Base-by-base conservation (phyloP, 768 basidiomycete species). In the Postia placenta region DNA sequence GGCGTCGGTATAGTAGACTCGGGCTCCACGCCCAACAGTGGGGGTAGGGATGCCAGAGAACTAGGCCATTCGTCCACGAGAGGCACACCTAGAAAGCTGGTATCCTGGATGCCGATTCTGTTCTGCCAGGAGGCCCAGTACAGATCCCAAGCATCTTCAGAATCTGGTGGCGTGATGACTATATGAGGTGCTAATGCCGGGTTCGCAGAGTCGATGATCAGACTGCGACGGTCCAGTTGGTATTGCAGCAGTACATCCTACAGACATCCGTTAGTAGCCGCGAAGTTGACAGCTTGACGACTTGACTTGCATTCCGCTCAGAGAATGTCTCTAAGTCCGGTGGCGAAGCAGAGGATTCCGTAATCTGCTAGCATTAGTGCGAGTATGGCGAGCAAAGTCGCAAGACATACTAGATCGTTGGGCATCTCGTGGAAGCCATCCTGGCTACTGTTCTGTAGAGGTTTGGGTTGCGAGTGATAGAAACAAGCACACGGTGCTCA, bases 121-220 rank as follows among this genome's bases (percentile, higher is more conserved):
- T 55, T 55, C 15, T 19, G 7, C 17, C 37, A 47, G 49, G 17
- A 45, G 9, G 42, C 48, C 49, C 45, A 49, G 20, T 20, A 52
- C n/a, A 71, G 72, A 27, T 70, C 64, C 54, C 63, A 61, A 2
- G 52, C 56, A 38, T 73, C 48, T 2, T 23, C 28, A 11, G 33
- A 68, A 47, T 67, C 62, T 44, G 72, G 69, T 33, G 72, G 70
- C n/a, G 76, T 74, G 39, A 81, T 71, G 43, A 78, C 75, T 47
- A 82, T 75, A 59, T 78, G 76, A 0, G 79, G 79, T 0, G 68
- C 60, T 5, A 64, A 33, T 5, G 69, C 52, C 5, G 75, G 74
- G 47, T 48, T 47, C 17, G 58, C 48, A 20, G 76, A 79, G 48
- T 77, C 74, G 11, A 78, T 50, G 20, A 78, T 69, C 11, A 78